phyloP scores from a whole-genome alignment of 2,329 filamentous ascomycete species.

The Blastomyces percursus region DNA sequence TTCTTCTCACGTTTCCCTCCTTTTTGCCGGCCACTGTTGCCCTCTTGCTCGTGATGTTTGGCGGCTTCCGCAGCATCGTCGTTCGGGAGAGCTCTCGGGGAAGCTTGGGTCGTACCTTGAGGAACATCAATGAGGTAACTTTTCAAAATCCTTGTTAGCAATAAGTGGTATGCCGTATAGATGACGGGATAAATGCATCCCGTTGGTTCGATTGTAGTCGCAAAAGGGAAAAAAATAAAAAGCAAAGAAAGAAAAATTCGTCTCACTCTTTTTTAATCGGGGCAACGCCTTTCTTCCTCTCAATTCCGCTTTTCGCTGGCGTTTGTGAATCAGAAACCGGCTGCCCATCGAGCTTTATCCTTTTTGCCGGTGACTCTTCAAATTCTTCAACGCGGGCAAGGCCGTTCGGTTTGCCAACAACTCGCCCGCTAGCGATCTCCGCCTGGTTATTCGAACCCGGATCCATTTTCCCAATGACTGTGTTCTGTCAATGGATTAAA shows the following conservation, averaged over 20 bases:
- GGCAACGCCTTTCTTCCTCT: conserved; percentile 48
- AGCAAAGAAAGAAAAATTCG: neutral
- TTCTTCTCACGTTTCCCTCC: conserved; percentile 40
- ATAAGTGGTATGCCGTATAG: neutral
- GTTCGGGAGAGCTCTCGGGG: conserved; percentile 32
- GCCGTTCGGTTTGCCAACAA: neutral
- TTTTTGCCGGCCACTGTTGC: conserved; percentile 28
- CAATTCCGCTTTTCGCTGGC: conserved; percentile 19
- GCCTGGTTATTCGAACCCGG: neutral
- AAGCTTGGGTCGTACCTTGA: conserved; percentile 14
- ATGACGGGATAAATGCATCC: neutral
- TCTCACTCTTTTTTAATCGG: conserved; percentile 63
- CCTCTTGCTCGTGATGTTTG: conserved; percentile 30
- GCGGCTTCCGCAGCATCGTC: conserved; percentile 52
- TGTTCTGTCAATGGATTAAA: neutral
- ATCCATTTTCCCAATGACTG: neutral
- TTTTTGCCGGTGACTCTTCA: conserved; percentile 41
- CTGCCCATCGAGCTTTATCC: conserved; percentile 41
- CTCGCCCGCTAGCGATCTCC: neutral
- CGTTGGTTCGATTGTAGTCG: neutral
- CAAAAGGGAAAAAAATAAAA: neutral
- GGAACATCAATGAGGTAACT: conserved; percentile 25
- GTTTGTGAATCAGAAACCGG: conserved; percentile 17
- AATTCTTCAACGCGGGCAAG: conserved; percentile 34
- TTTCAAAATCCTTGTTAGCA: neutral